Percentiles rank a stretch among this genome's conserved stretches.
Evolutionary conservation across 106 monocot species (phyloP).

Genomic region (Dendrobium catenatum): DNA sequence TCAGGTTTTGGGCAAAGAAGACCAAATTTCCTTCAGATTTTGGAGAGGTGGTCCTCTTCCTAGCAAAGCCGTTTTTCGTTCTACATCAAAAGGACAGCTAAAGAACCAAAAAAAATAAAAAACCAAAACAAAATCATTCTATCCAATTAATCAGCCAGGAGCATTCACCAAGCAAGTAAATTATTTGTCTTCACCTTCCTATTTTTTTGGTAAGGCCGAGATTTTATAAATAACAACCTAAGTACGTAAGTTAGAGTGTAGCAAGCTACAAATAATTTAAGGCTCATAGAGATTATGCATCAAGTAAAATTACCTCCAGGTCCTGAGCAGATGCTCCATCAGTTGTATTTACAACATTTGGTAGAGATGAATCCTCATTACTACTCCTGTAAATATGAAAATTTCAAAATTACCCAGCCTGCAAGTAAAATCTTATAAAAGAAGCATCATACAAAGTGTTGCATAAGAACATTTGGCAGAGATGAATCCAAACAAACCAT

Average conservation of each 20-base stretch:
- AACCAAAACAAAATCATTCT: neutral
- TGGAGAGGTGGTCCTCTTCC: no score
- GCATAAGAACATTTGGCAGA: neutral
- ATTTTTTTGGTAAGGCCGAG: neutral
- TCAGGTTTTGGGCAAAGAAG: no score
- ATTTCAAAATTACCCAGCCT: neutral
- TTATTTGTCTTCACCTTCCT: neutral
- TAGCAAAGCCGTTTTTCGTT: no score
- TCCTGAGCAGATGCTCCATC: constrained; percentile 59
- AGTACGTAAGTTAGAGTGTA: neutral
- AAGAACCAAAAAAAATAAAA: neutral
- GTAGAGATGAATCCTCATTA: constrained; percentile 22
- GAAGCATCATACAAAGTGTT: neutral
- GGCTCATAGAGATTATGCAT: neutral
- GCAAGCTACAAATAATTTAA: neutral
- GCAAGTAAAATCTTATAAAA: neutral
- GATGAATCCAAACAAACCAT: neutral
- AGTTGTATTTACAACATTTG: constrained; percentile 15
- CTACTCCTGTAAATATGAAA: constrained; percentile 23
- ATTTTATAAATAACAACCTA: no score
- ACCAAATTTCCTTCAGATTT: no score
- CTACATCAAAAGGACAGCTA: neutral
- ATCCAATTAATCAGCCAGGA: neutral
- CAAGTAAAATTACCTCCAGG: constrained; percentile 46
- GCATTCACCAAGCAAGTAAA: neutral